Percentiles rank a stretch among this genome's conserved stretches.
These are phyloP conservation scores for Infundibulicybe gibba DNA, from an alignment of 768 basidiomycete genomes.

Conservation along the genomic window DNA sequence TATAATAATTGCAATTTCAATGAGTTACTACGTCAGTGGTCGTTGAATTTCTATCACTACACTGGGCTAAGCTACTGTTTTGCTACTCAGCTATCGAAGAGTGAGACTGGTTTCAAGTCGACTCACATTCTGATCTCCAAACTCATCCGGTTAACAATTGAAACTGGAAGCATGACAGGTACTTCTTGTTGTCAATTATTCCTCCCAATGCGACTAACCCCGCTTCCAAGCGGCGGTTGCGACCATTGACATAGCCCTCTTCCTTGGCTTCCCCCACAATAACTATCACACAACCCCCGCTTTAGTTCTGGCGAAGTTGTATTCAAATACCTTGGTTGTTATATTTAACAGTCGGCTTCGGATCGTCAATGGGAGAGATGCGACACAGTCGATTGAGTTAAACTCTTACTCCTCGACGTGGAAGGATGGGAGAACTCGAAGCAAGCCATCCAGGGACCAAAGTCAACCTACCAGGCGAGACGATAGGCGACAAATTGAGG, in stretches of 20 bases:
- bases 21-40: constrained; percentile 21
- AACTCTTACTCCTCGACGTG: too few species aligned
- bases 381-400: neutral
- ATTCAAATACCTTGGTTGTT: constrained; percentile 25
- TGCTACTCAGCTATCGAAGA: constrained; percentile 11
- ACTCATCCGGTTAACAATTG: constrained; percentile 21
- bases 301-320: constrained; percentile 21
- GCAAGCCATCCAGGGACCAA: too few species aligned
- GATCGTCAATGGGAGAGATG: constrained; percentile 17
- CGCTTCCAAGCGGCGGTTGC: constrained; percentile 18
- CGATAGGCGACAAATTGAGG: too few species aligned
- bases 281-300: constrained; percentile 20
- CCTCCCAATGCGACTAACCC: too few species aligned
- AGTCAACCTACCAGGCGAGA: too few species aligned
- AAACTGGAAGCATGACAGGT: constrained; percentile 23
- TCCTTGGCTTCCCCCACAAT: constrained; percentile 19
- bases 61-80: neutral
- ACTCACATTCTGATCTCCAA: constrained; percentile 18
- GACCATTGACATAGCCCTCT: constrained; percentile 18
- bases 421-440: too few species aligned
- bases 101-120: constrained; percentile 17
- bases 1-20: constrained; percentile 19
- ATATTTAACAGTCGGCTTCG: constrained; percentile 24
- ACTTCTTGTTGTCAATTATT: neutral
- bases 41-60: neutral